Percentiles rank a stretch among this genome's conserved stretches.
phyloP scores from a whole-genome alignment of 441 rosid species.

The Erodium trifolium region DNA sequence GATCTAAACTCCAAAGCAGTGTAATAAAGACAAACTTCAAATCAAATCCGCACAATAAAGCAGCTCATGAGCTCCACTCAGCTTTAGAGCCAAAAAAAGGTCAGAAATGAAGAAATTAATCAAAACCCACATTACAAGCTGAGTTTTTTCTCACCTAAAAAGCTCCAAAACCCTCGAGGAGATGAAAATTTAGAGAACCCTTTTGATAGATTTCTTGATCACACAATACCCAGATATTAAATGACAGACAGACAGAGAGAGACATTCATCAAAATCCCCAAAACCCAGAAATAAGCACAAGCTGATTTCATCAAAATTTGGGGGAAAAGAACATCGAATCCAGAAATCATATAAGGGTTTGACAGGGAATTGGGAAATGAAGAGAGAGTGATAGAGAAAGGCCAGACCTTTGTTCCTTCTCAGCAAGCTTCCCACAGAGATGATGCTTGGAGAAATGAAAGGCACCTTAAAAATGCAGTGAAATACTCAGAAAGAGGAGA shows the following conservation, averaged over 20 bases:
- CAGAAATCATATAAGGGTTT: background rate
- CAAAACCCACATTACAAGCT: background rate
- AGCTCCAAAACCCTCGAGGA: background rate
- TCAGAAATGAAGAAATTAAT: background rate
- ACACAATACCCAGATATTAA: background rate
- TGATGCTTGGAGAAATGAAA: background rate
- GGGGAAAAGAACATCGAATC: background rate
- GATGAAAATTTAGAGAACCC: background rate
- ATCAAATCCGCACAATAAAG: background rate
- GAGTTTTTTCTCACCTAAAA: background rate
- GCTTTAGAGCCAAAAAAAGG: background rate
- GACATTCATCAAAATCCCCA: background rate
- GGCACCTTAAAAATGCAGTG: background rate
- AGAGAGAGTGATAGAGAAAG: background rate
- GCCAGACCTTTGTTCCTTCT: background rate
- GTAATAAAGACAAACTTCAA: background rate
- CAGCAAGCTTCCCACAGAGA: background rate
- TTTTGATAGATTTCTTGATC: background rate
- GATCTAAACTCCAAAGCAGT: background rate
- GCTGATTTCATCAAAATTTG: background rate
- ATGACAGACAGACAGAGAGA: background rate
- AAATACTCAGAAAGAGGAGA: conserved; percentile 8
- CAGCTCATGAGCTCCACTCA: background rate
- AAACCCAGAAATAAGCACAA: background rate
- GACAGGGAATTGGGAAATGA: background rate